Evolutionary conservation across 2,329 filamentous ascomycete species (phyloP).

Genomic region (Fusarium dimerum): DNA sequence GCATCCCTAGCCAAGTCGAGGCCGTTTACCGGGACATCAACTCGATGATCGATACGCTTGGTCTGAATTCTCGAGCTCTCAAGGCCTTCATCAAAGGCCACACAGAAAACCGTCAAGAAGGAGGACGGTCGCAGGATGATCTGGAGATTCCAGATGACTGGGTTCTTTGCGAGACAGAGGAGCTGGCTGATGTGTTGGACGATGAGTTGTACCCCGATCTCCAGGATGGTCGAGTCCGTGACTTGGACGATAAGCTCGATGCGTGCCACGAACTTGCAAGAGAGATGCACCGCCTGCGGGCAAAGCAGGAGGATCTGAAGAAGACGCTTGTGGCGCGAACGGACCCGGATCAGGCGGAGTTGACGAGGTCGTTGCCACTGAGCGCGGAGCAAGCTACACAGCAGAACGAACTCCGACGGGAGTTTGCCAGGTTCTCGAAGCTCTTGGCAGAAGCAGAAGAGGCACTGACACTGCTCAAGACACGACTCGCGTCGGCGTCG

Average conservation of each 20-base stretch:
- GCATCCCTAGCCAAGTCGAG: slow-evolving; percentile 63
- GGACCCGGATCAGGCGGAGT: slow-evolving; percentile 67
- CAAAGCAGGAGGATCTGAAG: slow-evolving; percentile 76
- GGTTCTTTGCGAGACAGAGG: slow-evolving; percentile 73
- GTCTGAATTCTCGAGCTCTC: slow-evolving; percentile 75
- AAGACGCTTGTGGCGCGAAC: slow-evolving; percentile 70
- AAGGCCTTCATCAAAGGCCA: slow-evolving; percentile 69
- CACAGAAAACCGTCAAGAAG: slow-evolving; percentile 52
- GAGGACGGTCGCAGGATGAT: slow-evolving; percentile 63
- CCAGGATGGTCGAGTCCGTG: slow-evolving; percentile 66
- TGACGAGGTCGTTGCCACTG: slow-evolving; percentile 70
- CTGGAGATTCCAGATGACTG: slow-evolving; percentile 70
- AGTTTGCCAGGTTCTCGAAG: slow-evolving; percentile 73
- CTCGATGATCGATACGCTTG: slow-evolving; percentile 91
- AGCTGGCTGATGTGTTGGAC: slow-evolving; percentile 65
- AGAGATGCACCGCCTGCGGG: slow-evolving; percentile 71
- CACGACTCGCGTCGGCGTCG: slow-evolving; percentile 67
- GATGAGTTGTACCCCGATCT: slow-evolving; percentile 64
- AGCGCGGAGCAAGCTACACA: slow-evolving; percentile 80
- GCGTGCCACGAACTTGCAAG: slow-evolving; percentile 67
- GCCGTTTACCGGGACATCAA: slow-evolving; percentile 79
- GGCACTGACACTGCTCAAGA: slow-evolving; percentile 74
- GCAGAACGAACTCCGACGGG: slow-evolving; percentile 78
- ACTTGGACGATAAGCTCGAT: slow-evolving; percentile 68
- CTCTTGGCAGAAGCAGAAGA: slow-evolving; percentile 79